Base-by-base conservation (phyloP, 2,329 filamentous ascomycete genomes). In the Alternaria gansuensis region DNA sequence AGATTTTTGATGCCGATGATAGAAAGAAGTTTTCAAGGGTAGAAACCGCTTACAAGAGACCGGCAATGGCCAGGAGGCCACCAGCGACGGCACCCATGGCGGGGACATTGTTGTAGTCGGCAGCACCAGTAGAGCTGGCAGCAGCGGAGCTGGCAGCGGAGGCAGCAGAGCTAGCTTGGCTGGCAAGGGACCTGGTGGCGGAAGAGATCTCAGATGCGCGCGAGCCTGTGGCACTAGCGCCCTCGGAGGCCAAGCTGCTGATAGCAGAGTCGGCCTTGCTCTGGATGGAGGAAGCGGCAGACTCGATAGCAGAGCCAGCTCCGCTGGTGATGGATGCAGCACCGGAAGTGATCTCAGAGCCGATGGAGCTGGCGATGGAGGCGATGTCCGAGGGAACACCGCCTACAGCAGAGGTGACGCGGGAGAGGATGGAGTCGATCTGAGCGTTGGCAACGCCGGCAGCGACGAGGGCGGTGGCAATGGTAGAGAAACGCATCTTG, bases 401-500 rank as follows among this genome's bases (percentile, higher is more conserved):
- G 29, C 60, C 45, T 14, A 46, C 58, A 26, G 45, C 48, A 24
- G 73, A 75, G 40, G 50, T 58, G 41, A 58, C 29, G 5, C 34
- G 28, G 17, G 68, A 70, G 51, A 69, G 28, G 62, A 67, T n/a
- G 40, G 67, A 70, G 48, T 64, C 58, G 44, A 70, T 29, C 71
- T 76, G 73, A 51, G 72, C 73, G 57, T 64, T 63, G 64, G 65
- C 70, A 51, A 61, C 67, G 55, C 65, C 63, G 57, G 73, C 72
- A 60, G 64, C 73, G 65, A 73, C 59, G 63, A 67, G 63, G 31
- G 67, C 48, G 52, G 68, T 65, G 65, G 74, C 62, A 50, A 74
- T 56, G 66, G 67, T 64, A 62, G 74, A 69, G 72, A 77, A 77
- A 73, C 73, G 73, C 74, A 77, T 77, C 43, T 66, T 75, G 69